These are phyloP conservation scores for Gossypium rotundifolium DNA, from an alignment of 345 rosid genomes.

Conservation along the genomic window DNA sequence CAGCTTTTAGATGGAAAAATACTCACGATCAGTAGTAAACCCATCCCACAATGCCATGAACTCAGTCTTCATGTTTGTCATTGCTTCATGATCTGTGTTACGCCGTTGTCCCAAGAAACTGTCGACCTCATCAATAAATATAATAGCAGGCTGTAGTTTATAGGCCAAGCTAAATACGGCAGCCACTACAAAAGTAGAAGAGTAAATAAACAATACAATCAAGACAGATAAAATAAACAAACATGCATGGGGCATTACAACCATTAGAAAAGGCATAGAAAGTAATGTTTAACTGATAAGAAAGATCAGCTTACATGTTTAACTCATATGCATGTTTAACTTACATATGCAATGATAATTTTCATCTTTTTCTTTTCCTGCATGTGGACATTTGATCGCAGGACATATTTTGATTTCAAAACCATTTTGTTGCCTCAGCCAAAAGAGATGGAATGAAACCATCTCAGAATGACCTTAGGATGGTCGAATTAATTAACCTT, in stretches of 20 bases:
- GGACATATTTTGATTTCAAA: not conserved
- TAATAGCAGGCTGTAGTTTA: conserved; percentile 98
- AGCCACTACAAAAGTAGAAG: conserved; percentile 54
- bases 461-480: not conserved
- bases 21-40: conserved; percentile 95
- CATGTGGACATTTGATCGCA: not conserved
- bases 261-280: not conserved
- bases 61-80: conserved; percentile 96
- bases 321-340: not conserved
- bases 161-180: conserved; percentile 92
- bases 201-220: conserved; percentile 5
- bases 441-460: not conserved
- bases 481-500: not conserved
- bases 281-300: not conserved
- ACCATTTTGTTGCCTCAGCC: not conserved
- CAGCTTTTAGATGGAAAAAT: not conserved
- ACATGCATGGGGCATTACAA: not conserved
- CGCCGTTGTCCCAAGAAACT: conserved; percentile 97
- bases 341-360: not conserved
- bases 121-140: conserved; percentile 93
- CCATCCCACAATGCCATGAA: conserved; percentile 99
- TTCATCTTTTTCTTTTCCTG: not conserved
- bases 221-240: not conserved
- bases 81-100: conserved; percentile 77
- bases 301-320: not conserved